These are phyloP conservation scores for Metroxylon sagu DNA, from an alignment of 176 grass and related monocot genomes.

Conservation along the genomic window DNA sequence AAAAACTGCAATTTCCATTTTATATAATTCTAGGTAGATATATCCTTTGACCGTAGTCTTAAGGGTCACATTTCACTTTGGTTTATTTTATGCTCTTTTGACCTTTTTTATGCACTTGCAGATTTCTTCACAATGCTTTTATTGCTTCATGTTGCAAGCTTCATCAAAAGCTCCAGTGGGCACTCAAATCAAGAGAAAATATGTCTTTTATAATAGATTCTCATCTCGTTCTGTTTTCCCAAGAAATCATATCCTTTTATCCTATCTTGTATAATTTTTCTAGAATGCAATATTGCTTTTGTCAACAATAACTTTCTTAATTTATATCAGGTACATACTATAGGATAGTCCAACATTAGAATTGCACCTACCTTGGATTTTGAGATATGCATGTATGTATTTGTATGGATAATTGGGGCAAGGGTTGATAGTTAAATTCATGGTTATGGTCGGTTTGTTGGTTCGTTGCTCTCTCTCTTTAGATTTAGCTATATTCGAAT, in stretches of 20 bases:
- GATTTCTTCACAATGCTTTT: slow-evolving; percentile 32
- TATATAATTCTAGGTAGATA: not conserved
- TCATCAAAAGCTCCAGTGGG: slow-evolving; percentile 28
- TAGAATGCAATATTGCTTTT: too few relatives aligned
- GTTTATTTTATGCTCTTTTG: slow-evolving; percentile 8
- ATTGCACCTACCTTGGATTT: too few relatives aligned
- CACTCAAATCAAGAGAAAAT: slow-evolving; percentile 35
- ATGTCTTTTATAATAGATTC: slow-evolving; percentile 44
- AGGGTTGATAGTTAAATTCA: too few relatives aligned
- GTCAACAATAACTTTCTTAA: not conserved
- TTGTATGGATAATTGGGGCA: too few relatives aligned
- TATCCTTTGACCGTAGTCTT: not conserved
- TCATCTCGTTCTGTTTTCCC: slow-evolving; percentile 37
- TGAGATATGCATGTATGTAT: too few relatives aligned
- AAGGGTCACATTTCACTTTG: not conserved
- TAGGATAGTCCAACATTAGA: too few relatives aligned
- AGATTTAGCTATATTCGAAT: too few relatives aligned
- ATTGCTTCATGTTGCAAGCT: slow-evolving; percentile 37
- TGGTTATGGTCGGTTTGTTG: too few relatives aligned
- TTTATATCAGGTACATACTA: not conserved
- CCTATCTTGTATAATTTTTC: not conserved
- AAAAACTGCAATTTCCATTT: too few relatives aligned
- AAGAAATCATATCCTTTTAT: slow-evolving; percentile 46
- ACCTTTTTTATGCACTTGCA: slow-evolving; percentile 31
- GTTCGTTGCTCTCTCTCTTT: too few relatives aligned